Evolutionary conservation across 208 protist species (phyloP).

Genomic region (Vickermania ingenoplastis): DNA sequence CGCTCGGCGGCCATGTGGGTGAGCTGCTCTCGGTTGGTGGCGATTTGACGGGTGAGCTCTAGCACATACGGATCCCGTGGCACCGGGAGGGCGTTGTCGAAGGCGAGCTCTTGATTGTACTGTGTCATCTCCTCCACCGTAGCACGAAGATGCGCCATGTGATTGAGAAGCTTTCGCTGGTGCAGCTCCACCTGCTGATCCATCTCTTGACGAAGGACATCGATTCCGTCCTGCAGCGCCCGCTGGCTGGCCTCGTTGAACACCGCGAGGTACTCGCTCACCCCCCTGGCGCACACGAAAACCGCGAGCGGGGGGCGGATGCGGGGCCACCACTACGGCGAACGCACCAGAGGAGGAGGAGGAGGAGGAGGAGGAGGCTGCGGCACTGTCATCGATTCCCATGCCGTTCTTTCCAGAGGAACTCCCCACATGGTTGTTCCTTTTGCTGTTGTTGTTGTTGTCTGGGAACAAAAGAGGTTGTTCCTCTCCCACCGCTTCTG

Average conservation of each 20-base stretch:
- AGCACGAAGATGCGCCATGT: conserved; percentile 1
- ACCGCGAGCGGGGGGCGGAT: background rate
- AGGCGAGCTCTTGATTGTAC: conserved; percentile 35
- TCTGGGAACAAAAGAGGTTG: no score
- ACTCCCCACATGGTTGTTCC: no score
- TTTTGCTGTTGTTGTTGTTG: no score
- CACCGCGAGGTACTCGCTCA: background rate
- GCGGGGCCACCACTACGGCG: no score
- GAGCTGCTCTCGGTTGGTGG: conserved; percentile 41
- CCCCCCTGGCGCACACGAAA: background rate
- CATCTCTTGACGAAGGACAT: background rate
- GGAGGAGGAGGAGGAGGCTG: no score
- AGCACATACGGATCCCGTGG: conserved; percentile 61
- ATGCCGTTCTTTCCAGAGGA: no score
- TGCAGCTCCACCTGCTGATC: background rate
- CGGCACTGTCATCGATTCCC: no score
- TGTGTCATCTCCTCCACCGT: conserved; percentile 21
- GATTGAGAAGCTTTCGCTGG: background rate
- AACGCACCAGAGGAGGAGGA: no score
- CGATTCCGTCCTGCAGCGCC: background rate
- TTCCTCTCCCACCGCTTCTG: no score
- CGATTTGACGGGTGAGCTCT: conserved; percentile 47
- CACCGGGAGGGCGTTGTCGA: conserved; percentile 58
- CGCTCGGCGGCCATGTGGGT: conserved; percentile 27
- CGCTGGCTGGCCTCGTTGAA: background rate